Evolutionary conservation across 352 stramenopile species (phyloP).

Genomic region (Pilasporangium apinafurcum): DNA sequence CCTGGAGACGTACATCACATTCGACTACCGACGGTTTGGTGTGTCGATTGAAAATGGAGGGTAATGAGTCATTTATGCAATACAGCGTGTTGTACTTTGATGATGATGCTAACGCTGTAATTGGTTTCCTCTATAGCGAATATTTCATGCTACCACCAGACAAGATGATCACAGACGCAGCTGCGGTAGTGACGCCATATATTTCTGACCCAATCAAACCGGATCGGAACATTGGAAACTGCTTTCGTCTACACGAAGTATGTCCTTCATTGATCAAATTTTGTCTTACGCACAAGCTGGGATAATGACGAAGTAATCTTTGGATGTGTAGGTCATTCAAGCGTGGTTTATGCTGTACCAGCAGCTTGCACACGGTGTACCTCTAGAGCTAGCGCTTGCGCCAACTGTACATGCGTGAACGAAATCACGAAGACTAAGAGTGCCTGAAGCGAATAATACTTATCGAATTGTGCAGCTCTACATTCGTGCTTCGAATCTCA

Average conservation of each 20-base stretch:
- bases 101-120: background rate
- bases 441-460: background rate
- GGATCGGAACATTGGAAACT: slow-evolving; percentile 67
- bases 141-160: slow-evolving; percentile 61
- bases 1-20: slow-evolving; percentile 79
- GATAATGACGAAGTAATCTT: background rate
- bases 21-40: slow-evolving; percentile 78
- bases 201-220: slow-evolving; percentile 72
- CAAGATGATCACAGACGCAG: slow-evolving; percentile 24
- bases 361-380: slow-evolving; percentile 14
- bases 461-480: background rate
- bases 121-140: slow-evolving; percentile 41
- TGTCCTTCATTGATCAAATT: background rate
- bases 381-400: background rate
- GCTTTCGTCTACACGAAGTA: slow-evolving; percentile 80
- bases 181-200: slow-evolving; percentile 42
- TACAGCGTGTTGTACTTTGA: background rate
- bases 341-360: slow-evolving; percentile 29
- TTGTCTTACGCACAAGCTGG: background rate
- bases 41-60: slow-evolving; percentile 68
- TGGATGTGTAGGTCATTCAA: slow-evolving; percentile 22
- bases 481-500: too few species aligned
- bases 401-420: background rate
- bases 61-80: slow-evolving; percentile 21
- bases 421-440: background rate